Percentiles rank a stretch among this genome's conserved stretches.
Conservation (phyloP, 768 basidiomycete genomes). For the Suillus fuscotomentosus region DNA sequence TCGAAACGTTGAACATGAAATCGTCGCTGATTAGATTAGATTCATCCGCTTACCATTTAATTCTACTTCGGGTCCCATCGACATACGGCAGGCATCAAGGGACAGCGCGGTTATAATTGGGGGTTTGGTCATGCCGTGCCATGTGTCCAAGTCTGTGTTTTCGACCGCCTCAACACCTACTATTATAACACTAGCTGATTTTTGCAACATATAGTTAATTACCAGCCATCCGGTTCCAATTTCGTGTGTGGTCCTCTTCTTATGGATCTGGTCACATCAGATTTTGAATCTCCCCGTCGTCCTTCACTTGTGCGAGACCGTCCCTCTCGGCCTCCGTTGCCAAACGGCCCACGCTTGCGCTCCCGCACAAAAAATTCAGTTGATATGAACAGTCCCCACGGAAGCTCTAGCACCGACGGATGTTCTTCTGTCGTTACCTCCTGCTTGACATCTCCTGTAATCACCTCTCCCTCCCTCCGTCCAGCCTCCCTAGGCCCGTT, state of each 20-base stretch:
- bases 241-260: neutral
- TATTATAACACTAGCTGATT: neutral
- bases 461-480: neutral
- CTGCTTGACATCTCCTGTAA: conserved; percentile 1
- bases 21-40: conserved; percentile 7
- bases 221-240: neutral
- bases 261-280: conserved; percentile 15
- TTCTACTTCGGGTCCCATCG: neutral
- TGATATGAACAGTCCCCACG: conserved; percentile 11
- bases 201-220: neutral
- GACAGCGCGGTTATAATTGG: conserved; percentile 6
- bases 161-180: conserved; percentile 6
- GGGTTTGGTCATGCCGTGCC: conserved; percentile 6
- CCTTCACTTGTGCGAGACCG: conserved; percentile 20
- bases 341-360: conserved; percentile 21
- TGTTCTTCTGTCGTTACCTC: conserved; percentile 5
- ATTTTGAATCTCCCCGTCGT: conserved; percentile 13
- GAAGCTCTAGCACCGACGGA: conserved; percentile 6
- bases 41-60: neutral
- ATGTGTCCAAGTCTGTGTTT: conserved; percentile 5
- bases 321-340: conserved; percentile 18
- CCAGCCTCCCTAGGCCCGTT: conserved; percentile 2
- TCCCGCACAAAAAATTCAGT: conserved; percentile 13
- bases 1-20: too few species aligned
- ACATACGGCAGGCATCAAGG: conserved; percentile 1